Evolutionary conservation across 768 basidiomycete genomes (phyloP).

Genomic region (Tephrocybe sp.): DNA sequence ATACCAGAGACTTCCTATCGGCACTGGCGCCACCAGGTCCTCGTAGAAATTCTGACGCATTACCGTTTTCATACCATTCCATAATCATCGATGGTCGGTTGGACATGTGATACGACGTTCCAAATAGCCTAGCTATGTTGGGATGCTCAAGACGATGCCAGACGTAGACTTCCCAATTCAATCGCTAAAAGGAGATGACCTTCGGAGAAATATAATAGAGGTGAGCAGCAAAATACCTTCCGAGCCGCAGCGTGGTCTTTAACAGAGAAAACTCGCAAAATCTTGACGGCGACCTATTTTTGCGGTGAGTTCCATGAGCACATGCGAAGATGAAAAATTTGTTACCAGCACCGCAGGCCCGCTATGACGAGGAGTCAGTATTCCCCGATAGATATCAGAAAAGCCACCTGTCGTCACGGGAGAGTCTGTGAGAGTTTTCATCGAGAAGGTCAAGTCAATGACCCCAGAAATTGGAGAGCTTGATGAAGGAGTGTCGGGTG

Average conservation of each 20-base stretch:
- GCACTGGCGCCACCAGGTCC: slow-evolving; percentile 13
- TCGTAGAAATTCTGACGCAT: slow-evolving; percentile 39
- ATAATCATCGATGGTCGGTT: slow-evolving; percentile 38
- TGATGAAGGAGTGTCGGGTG: slow-evolving; percentile 28
- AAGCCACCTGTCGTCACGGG: slow-evolving; percentile 46
- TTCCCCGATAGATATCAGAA: slow-evolving; percentile 47
- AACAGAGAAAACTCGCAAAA: slow-evolving; percentile 33
- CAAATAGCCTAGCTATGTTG: slow-evolving; percentile 47
- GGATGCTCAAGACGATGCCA: slow-evolving; percentile 48
- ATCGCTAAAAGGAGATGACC: slow-evolving; percentile 27
- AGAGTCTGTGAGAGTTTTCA: slow-evolving; percentile 23
- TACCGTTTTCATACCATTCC: slow-evolving; percentile 49
- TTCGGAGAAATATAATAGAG: too few species aligned
- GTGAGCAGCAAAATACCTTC: slow-evolving; percentile 24
- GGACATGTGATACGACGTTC: slow-evolving; percentile 38
- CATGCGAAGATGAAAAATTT: too few species aligned
- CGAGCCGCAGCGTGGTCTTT: slow-evolving; percentile 32
- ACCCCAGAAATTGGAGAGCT: slow-evolving; percentile 31
- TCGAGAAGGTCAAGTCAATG: slow-evolving; percentile 28
- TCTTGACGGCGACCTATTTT: slow-evolving; percentile 53
- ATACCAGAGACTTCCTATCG: slow-evolving; percentile 1
- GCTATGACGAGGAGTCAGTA: slow-evolving; percentile 23
- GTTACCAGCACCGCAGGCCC: slow-evolving; percentile 11
- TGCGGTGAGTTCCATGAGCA: too few species aligned
- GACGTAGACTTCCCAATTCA: slow-evolving; percentile 44